Conservation (phyloP, 2,329 filamentous ascomycete genomes). For the Pezicula neosporulosa region DNA sequence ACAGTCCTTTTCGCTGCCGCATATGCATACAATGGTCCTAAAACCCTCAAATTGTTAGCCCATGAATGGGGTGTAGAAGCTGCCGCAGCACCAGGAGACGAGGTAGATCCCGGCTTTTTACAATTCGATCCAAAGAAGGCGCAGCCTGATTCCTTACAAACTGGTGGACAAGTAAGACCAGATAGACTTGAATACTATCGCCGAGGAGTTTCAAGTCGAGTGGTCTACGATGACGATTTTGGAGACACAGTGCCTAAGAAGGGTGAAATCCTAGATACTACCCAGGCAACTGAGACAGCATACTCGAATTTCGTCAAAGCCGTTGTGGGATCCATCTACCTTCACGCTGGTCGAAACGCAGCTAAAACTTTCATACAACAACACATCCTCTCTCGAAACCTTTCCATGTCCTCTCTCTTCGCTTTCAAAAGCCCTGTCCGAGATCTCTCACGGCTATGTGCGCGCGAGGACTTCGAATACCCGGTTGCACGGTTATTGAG, state of each 20-base stretch:
- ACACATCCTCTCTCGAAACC: constrained; percentile 77
- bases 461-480: constrained; percentile 81
- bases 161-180: constrained; percentile 50
- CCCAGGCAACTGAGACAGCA: constrained; percentile 40
- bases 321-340: constrained; percentile 78
- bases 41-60: constrained; percentile 70
- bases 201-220: constrained; percentile 69
- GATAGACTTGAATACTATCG: constrained; percentile 53
- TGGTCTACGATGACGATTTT: constrained; percentile 82
- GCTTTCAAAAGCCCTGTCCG: constrained; percentile 78
- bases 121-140: constrained; percentile 62
- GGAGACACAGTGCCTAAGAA: constrained; percentile 54
- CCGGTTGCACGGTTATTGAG: constrained; percentile 84
- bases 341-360: constrained; percentile 76
- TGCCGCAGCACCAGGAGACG: constrained; percentile 80
- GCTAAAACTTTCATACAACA: constrained; percentile 78
- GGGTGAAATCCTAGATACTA: constrained; percentile 18
- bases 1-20: constrained; percentile 82
- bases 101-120: constrained; percentile 87
- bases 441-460: constrained; percentile 80
- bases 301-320: constrained; percentile 78
- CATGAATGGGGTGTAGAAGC: constrained; percentile 88
- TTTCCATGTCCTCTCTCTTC: constrained; percentile 77
- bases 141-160: constrained; percentile 25
- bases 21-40: constrained; percentile 76